These are phyloP conservation scores for Podaxis sp. DNA, from an alignment of 768 basidiomycete species.

Conservation along the genomic window DNA sequence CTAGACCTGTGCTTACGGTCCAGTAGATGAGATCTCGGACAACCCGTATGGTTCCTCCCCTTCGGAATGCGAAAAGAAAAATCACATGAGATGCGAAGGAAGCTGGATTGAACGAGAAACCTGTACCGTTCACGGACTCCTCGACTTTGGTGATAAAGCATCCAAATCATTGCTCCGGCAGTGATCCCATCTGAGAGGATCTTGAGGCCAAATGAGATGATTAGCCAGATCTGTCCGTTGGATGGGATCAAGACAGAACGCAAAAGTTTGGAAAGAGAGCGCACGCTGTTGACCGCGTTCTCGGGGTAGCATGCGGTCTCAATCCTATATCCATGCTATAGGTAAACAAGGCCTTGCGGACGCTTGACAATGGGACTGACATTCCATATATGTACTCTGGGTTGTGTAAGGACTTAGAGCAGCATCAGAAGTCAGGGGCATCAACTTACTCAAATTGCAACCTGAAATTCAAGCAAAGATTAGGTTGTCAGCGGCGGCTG, in stretches of 20 bases:
- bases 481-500: neutral
- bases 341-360: neutral
- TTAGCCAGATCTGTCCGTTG: neutral
- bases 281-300: neutral
- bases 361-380: neutral
- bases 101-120: neutral
- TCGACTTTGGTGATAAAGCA: conserved; percentile 2
- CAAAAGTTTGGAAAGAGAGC: neutral
- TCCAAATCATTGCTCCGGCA: conserved; percentile 6
- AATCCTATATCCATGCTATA: neutral
- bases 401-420: neutral
- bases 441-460: neutral
- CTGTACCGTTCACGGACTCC: neutral
- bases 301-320: neutral
- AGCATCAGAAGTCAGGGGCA: neutral
- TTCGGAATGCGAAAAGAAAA: neutral
- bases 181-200: conserved; percentile 10
- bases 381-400: conserved; percentile 1
- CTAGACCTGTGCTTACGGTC: conserved; percentile 1
- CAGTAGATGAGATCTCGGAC: conserved; percentile 5
- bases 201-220: neutral
- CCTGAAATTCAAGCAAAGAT: neutral
- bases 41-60: conserved; percentile 1
- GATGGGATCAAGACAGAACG: neutral
- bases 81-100: neutral